Evolutionary conservation across 306 rosid genomes (phyloP).

Genomic region (Begonia loranthoides): DNA sequence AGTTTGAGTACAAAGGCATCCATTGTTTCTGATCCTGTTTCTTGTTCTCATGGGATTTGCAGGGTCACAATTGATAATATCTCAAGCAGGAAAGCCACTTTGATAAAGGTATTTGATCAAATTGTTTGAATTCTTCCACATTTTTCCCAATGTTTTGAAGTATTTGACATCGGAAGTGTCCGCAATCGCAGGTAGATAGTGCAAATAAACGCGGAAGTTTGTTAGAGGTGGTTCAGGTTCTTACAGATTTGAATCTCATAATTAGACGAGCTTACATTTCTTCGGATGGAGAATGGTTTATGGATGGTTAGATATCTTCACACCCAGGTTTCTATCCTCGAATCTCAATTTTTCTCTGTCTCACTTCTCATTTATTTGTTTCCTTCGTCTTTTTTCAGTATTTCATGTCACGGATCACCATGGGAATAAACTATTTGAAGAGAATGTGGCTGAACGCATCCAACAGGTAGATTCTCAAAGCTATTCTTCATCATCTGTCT

Average conservation of each 20-base stretch:
- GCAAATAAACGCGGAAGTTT: slow-evolving; percentile 91
- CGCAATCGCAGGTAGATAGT: slow-evolving; percentile 60
- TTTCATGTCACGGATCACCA: slow-evolving; percentile 82
- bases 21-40: slow-evolving; percentile 10
- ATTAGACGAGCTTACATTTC: slow-evolving; percentile 87
- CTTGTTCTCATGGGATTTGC: slow-evolving; percentile 20
- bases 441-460: slow-evolving; percentile 68
- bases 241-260: slow-evolving; percentile 77
- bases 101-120: slow-evolving; percentile 53
- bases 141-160: not conserved
- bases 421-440: slow-evolving; percentile 64
- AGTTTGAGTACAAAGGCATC: slow-evolving; percentile 3
- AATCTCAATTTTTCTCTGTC: not conserved
- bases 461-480: slow-evolving; percentile 63
- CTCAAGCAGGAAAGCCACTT: slow-evolving; percentile 49
- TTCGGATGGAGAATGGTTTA: slow-evolving; percentile 97
- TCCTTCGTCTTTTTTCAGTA: slow-evolving; percentile 25
- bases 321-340: not conserved
- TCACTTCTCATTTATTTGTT: slow-evolving; percentile 3
- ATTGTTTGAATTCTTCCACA: slow-evolving; percentile 3
- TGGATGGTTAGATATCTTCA: slow-evolving; percentile 69
- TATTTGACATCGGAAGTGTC: not conserved
- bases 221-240: slow-evolving; percentile 84
- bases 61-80: slow-evolving; percentile 85
- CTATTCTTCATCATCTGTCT: not conserved